Evolutionary conservation across 257 asterid genomes (phyloP), one percentile per base, ranked within the genome.

Genomic region (Craterostigma plantagineum): DNA sequence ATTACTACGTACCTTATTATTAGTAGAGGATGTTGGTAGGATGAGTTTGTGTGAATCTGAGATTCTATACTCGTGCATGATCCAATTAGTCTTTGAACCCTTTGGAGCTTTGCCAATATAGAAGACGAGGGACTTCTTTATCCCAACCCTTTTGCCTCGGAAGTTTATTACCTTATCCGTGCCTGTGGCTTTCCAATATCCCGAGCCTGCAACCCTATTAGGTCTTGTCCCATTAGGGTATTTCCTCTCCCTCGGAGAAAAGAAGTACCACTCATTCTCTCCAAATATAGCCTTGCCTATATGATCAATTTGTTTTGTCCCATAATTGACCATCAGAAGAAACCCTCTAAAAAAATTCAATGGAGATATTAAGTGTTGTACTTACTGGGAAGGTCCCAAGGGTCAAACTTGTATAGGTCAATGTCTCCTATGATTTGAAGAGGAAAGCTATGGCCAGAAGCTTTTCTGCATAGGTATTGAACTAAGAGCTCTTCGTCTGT

Each of bases 121-220:
- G 36, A 81, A 81, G 17, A 81, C 94, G 0, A 81, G 77, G 18
- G 93, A 91, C 42, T 81, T 81, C 34, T 81, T 81, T 0, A 81
- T 77, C 11, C 93, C 93, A 44, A 81, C 92, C 58, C 65, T 77
- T 14, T 83, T 51, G 1, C 94, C 93, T 33, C 69, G 53, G 0
- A 62, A 68, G 0, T 57, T 65, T 33, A 81, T 77, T 0, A 71
- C 33, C 56, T 81, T 81, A 23, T 81, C 94, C 0, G 92, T 81
- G 14, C 92, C 93, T 0, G 93, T 81, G 17, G 94, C 94, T 59
- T 81, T 81, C 94, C 94, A 77, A 47, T 81, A 81, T 3, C 93
- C 93, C 5, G 93, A 71, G 0, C 80, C 78, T 1, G 93, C 93
- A 0, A 81, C 81, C 38, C 94, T 54, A 39, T 81, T 81, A 0